Evolutionary conservation across 2,329 filamentous ascomycete genomes (phyloP), one percentile per base, ranked within the genome.

Genomic region (Exutisphaerella laricina): DNA sequence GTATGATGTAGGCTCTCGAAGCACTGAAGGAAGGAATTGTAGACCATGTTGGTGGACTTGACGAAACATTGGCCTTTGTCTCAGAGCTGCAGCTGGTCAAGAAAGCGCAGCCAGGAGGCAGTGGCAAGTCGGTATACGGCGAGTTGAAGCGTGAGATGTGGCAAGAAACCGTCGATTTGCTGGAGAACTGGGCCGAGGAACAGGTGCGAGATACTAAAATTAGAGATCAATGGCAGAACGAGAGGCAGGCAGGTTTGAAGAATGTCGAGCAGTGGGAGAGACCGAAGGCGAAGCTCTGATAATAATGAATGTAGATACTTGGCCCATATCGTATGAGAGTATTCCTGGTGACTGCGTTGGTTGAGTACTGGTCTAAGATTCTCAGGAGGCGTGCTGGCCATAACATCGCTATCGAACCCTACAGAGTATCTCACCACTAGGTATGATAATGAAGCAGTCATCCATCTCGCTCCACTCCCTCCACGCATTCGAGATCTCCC

Each of bases 111-210:
- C 49, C 50, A 33, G 58, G 58, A 6, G 45, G 55, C 29, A 57
- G 51, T 18, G 73, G 75, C 51, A 77, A 74, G 23, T 79, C 79
- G 8, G 77, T 85, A 18, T 90, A 88, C 61, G 81, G 82, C 3
- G 59, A 73, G 41, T 66, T 92, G 60, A 90, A 88, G 72, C 69
- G 73, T 48, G 85, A 89, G 66, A 83, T 90, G 78, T 88, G 82
- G 63, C 71, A 78, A 16, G 79, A 84, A 59, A 75, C 78, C 5
- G 60, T 88, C 23, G 73, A 63, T 12, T 69, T 79, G 54, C 61
- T 88, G 51, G 74, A 75, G 43, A 66, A 66, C 20, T 67, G 72
- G 53, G 76, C 79, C 21, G 61, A 67, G 34, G 56, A 57, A 29
- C 63, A 62, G 48, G 59, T 63, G 34, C 60, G 58, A 23, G 70